phyloP scores from a whole-genome alignment of 2,329 filamentous ascomycete species.

The Tolypocladium inflatum region DNA sequence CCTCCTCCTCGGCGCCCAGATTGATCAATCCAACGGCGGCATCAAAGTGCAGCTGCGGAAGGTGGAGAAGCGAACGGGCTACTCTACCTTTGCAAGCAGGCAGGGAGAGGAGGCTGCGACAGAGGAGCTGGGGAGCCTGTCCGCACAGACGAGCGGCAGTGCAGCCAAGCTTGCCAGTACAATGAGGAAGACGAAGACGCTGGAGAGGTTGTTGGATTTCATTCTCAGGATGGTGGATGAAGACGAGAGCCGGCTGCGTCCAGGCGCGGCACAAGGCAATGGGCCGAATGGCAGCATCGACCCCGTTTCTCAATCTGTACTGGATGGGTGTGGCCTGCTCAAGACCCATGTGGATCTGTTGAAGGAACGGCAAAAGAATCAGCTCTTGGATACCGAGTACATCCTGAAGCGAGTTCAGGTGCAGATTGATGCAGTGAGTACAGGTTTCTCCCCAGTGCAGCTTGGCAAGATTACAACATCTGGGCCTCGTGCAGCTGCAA shows the following conservation, averaged over 20 bases:
- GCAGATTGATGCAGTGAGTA: conserved; percentile 27
- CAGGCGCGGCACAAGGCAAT: no score
- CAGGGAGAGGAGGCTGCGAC: conserved; percentile 16
- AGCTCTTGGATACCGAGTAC: conserved; percentile 24
- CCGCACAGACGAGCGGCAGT: conserved; percentile 22
- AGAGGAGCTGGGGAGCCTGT: conserved; percentile 20
- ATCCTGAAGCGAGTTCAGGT: conserved; percentile 26
- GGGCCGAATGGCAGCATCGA: not conserved
- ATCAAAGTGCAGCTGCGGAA: conserved; percentile 22
- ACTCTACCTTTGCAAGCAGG: conserved; percentile 20
- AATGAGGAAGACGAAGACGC: conserved; percentile 23
- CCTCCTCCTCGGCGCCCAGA: conserved; percentile 22
- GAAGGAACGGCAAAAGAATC: conserved; percentile 22
- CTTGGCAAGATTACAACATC: not conserved
- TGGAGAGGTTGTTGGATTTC: conserved; percentile 23
- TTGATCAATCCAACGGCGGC: conserved; percentile 18
- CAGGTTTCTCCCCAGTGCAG: not conserved
- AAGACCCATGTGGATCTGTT: conserved; percentile 18
- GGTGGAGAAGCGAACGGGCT: conserved; percentile 26
- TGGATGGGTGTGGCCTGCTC: conserved; percentile 12
- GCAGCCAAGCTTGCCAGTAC: conserved; percentile 27
- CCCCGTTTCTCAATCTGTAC: not conserved
- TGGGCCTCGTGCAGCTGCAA: not conserved
- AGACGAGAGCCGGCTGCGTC: not conserved
- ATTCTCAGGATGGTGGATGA: conserved; percentile 9